These are phyloP conservation scores for Mycena maculata DNA, from an alignment of 768 basidiomycete genomes.

Conservation along the genomic window DNA sequence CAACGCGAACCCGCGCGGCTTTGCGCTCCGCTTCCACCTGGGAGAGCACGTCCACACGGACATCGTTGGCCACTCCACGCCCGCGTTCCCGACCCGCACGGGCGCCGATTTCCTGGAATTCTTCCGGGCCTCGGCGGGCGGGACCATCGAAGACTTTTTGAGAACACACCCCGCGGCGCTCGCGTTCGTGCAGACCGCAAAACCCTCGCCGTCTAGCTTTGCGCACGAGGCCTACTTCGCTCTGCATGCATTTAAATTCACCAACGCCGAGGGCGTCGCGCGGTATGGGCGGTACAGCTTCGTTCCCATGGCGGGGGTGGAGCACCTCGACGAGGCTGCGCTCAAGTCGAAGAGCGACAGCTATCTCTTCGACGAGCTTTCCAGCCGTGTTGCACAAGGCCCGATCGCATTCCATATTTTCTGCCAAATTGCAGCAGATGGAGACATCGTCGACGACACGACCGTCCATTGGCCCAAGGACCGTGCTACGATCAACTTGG, in stretches of 20 bases:
- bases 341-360: slow-evolving; percentile 28
- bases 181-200: slow-evolving; percentile 35
- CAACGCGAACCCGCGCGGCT: slow-evolving; percentile 36
- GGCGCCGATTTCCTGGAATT: slow-evolving; percentile 36
- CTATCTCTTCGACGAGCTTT: slow-evolving; percentile 37
- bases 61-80: slow-evolving; percentile 33
- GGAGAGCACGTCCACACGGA: slow-evolving; percentile 36
- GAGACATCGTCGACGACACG: slow-evolving; percentile 32
- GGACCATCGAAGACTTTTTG: slow-evolving; percentile 31
- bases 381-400: slow-evolving; percentile 23
- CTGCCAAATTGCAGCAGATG: slow-evolving; percentile 36
- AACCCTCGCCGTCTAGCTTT: slow-evolving; percentile 33
- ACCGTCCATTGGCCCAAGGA: slow-evolving; percentile 38
- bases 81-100: slow-evolving; percentile 34
- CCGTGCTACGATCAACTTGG: slow-evolving; percentile 30
- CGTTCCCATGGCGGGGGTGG: slow-evolving; percentile 32
- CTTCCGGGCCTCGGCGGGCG: slow-evolving; percentile 33
- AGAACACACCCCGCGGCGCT: slow-evolving; percentile 33
- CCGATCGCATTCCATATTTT: slow-evolving; percentile 34
- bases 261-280: slow-evolving; percentile 24
- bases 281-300: slow-evolving; percentile 35
- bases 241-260: slow-evolving; percentile 37
- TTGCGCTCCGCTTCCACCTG: slow-evolving; percentile 36
- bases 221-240: slow-evolving; percentile 34
- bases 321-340: slow-evolving; percentile 33